Base-by-base conservation (phyloP, 768 basidiomycete genomes). In the Amyloporia xantha region DNA sequence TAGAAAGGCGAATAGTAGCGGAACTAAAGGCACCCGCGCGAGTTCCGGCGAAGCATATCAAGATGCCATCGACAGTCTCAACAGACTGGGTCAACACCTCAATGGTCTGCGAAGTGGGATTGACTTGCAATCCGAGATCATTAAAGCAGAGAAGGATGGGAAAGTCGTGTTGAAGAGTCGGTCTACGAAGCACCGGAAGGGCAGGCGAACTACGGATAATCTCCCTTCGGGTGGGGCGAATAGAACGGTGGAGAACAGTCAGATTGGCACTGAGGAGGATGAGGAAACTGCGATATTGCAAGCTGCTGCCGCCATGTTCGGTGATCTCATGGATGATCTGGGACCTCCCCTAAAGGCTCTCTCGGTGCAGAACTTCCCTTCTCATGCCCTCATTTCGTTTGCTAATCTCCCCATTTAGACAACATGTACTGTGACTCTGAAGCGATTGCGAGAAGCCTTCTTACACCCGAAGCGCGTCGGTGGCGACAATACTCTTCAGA, bases 71-170 rank as follows among this genome's bases (percentile, higher is more conserved):
- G 83, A 82, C 51, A 85, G 84, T 58, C 71, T 99, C 58, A 94
- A 88, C 51, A 73, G 92, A 15, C 77, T 99, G 4, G 96, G 91
- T 1, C 95, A 99, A 61, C 94, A 98, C 68, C 67, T 99, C 33
- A 93, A 86, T 48, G 93, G 95, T 21, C 70, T 98, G 50, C 69
- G 95, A 41, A 83, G 87, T 49, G 88, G 92, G 1, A 91, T 86
- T 5, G 76, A 79, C 27, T 65, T 98, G 28, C 93, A 97, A 61
- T 82, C 85, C 52, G 89, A 94, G 42, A 65, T 97, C 24, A 78
- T 86, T 12, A 77, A 77, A 55, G 86, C 86, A 1, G 66, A 72
- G 39, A 53, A 67, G 4, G 70, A 74, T 2, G 74, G 71, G n/a
- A 76, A 68, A 48, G 42, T 75, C n/a, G 55, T 66, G 11, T 48